Evolutionary conservation across 2,329 filamentous ascomycete genomes (phyloP).

Genomic region (Cercospora citrullina): DNA sequence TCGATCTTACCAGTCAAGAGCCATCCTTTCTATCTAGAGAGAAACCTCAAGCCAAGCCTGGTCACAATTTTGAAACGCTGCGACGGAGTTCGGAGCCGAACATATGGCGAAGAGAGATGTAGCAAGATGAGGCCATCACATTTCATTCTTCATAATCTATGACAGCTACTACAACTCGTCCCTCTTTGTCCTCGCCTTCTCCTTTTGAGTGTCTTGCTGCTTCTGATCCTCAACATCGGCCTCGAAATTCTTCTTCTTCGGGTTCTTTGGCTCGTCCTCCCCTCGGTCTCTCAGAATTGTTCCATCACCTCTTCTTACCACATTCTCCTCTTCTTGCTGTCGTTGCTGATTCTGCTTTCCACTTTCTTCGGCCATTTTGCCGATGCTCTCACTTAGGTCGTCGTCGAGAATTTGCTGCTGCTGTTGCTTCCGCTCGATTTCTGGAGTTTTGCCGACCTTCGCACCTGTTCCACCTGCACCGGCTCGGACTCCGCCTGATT

Average conservation of each 20-base stretch:
- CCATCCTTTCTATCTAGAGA: not conserved
- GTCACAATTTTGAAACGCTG: not conserved
- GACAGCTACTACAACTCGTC: slow-evolving; percentile 36
- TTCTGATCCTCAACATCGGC: slow-evolving; percentile 46
- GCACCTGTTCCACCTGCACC: slow-evolving; percentile 54
- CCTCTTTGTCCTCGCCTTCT: slow-evolving; percentile 26
- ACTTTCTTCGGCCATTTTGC: slow-evolving; percentile 46
- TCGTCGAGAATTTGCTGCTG: slow-evolving; percentile 34
- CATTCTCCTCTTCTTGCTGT: slow-evolving; percentile 27
- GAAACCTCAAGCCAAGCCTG: not conserved
- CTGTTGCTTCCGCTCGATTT: slow-evolving; percentile 6
- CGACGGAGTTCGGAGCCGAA: not conserved
- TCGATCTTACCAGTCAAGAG: not conserved
- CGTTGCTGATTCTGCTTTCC: slow-evolving; percentile 25
- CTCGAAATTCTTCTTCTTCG: slow-evolving; percentile 64
- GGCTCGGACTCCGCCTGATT: slow-evolving; percentile 43
- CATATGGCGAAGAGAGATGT: not conserved
- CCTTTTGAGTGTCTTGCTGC: slow-evolving; percentile 26
- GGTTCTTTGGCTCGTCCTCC: slow-evolving; percentile 47
- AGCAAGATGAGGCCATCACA: not conserved
- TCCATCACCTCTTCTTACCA: slow-evolving; percentile 46
- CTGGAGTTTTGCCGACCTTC: slow-evolving; percentile 31
- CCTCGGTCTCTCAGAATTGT: slow-evolving; percentile 44
- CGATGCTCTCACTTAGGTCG: slow-evolving; percentile 44
- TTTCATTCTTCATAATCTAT: not conserved